Conservation (phyloP, 2,329 filamentous ascomycete genomes). For the Penicillium sp. region DNA sequence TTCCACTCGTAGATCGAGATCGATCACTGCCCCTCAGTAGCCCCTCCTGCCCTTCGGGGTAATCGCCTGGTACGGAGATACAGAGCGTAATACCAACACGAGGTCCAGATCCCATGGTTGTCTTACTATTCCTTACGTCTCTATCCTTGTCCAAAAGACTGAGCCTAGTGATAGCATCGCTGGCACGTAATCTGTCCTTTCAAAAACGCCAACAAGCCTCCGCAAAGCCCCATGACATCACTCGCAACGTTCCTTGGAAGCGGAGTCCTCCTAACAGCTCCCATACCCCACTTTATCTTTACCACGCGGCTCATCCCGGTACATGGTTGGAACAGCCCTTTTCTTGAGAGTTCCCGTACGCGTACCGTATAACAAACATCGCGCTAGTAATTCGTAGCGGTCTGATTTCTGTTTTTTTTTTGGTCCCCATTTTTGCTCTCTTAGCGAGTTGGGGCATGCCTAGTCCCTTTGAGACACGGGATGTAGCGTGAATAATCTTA, state of each 20-base stretch:
- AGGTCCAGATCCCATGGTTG: neutral
- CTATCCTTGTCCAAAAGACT: neutral
- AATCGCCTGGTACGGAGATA: neutral
- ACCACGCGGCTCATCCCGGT: slow-evolving; percentile 7
- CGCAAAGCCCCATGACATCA: slow-evolving; percentile 4
- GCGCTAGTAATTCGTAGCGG: neutral
- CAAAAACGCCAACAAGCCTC: neutral
- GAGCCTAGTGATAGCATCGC: neutral
- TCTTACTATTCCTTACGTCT: neutral
- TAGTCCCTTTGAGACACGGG: neutral
- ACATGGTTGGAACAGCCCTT: neutral
- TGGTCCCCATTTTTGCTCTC: neutral
- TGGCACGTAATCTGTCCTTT: neutral
- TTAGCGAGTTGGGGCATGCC: neutral
- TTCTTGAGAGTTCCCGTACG: neutral
- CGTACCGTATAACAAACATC: neutral
- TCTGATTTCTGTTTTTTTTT: neutral
- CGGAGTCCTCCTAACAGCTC: neutral
- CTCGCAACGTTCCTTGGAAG: slow-evolving; percentile 2
- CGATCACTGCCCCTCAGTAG: neutral
- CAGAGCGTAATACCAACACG: neutral
- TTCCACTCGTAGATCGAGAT: slow-evolving; percentile 2
- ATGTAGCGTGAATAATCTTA: neutral
- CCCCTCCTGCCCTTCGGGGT: neutral
- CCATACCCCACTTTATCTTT: neutral